Evolutionary conservation across 164 flowering plant species (phyloP).

Genomic region (Annona cherimola): DNA sequence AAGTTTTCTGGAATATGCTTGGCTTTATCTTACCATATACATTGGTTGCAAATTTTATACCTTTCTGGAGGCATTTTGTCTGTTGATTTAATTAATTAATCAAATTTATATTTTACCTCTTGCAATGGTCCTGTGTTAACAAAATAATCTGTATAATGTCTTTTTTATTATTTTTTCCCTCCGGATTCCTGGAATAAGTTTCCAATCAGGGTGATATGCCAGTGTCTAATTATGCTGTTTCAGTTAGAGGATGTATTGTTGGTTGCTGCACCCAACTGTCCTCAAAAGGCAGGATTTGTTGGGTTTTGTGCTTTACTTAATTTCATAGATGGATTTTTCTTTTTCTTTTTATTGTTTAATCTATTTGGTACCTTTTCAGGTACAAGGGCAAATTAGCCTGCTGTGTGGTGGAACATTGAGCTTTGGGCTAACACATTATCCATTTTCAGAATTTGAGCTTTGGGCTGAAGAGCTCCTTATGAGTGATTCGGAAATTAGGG

Average conservation of each 20-base stretch:
- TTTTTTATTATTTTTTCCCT: too few relatives aligned
- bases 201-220: background rate
- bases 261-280: background rate
- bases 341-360: background rate
- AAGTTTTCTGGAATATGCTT: background rate
- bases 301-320: background rate
- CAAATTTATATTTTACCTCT: too few relatives aligned
- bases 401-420: conserved; percentile 58
- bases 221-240: background rate
- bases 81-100: too few relatives aligned
- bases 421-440: conserved; percentile 75
- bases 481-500: conserved; percentile 87
- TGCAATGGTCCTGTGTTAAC: background rate
- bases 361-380: conserved; percentile 31
- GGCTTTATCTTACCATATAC: background rate
- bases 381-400: conserved; percentile 75
- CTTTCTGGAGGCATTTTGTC: background rate
- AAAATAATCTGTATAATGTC: too few relatives aligned
- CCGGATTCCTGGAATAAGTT: background rate
- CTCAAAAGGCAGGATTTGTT: background rate
- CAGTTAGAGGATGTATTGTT: background rate
- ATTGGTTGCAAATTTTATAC: background rate
- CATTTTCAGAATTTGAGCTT: conserved; percentile 84
- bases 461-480: conserved; percentile 93
- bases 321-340: background rate